Percentiles rank a stretch among this genome's conserved stretches.
Evolutionary conservation across 2,329 filamentous ascomycete species (phyloP).

Genomic region (Aspergillus floridensis): DNA sequence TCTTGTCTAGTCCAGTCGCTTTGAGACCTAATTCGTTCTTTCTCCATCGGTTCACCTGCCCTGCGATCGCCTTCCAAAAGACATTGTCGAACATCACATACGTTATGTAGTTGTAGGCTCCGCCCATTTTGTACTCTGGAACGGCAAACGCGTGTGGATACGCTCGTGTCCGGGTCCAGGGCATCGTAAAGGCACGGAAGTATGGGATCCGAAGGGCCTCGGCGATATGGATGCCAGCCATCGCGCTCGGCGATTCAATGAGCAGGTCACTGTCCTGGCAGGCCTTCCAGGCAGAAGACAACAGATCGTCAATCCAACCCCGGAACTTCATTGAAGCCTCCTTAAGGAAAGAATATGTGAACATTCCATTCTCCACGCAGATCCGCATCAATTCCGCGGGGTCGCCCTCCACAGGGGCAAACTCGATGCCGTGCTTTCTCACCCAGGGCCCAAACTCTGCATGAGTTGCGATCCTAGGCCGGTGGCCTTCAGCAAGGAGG

Average conservation of each 20-base stretch:
- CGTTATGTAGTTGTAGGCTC: constrained; percentile 89
- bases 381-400: constrained; percentile 92
- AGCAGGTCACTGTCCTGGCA: constrained; percentile 86
- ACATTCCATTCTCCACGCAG: constrained; percentile 96
- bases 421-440: constrained; percentile 89
- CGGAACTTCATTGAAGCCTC: constrained; percentile 87
- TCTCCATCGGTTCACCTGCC: constrained; percentile 91
- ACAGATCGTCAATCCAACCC: constrained; percentile 88
- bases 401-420: constrained; percentile 82
- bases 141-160: constrained; percentile 97
- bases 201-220: constrained; percentile 91
- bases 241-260: constrained; percentile 93
- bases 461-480: constrained; percentile 84
- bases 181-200: constrained; percentile 97
- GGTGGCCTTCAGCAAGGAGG: constrained; percentile 81
- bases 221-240: constrained; percentile 97
- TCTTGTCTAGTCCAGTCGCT: constrained; percentile 78
- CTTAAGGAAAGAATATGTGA: constrained; percentile 84
- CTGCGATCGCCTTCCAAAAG: constrained; percentile 91
- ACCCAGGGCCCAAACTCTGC: constrained; percentile 87
- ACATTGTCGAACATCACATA: constrained; percentile 96
- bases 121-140: constrained; percentile 89
- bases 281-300: constrained; percentile 75
- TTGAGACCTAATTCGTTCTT: constrained; percentile 74
- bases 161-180: constrained; percentile 91